A percentile compares a stretch with the other conserved stretches of the same genome.
These are phyloP conservation scores for Globisporangium barbulae DNA, from an alignment of 352 stramenopile genomes.

Conservation along the genomic window DNA sequence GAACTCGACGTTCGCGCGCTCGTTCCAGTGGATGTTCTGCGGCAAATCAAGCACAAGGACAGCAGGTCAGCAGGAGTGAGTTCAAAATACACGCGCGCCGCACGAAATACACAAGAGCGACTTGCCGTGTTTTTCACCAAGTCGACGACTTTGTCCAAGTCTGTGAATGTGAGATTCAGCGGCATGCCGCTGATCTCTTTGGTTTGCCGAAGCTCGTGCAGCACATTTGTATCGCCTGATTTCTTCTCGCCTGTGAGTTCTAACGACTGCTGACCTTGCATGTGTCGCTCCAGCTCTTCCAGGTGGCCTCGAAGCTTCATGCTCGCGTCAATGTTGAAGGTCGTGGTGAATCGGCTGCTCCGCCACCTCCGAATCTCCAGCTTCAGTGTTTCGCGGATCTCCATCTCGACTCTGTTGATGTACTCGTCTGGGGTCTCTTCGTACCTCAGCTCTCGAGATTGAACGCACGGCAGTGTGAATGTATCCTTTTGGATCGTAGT, in stretches of 20 bases:
- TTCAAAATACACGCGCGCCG: not conserved
- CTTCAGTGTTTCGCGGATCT: slow-evolving; percentile 84
- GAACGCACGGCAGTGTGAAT: slow-evolving; percentile 38
- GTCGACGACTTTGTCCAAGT: slow-evolving; percentile 73
- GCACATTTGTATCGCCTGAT: slow-evolving; percentile 8
- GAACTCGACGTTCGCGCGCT: slow-evolving; percentile 87
- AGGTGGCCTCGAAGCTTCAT: slow-evolving; percentile 77
- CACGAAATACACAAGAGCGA: slow-evolving; percentile 16
- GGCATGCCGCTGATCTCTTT: slow-evolving; percentile 77
- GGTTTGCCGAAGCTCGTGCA: slow-evolving; percentile 34
- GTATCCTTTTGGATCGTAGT: slow-evolving; percentile 21
- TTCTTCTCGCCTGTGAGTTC: not conserved
- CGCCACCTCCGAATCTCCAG: slow-evolving; percentile 88
- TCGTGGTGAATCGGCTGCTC: slow-evolving; percentile 72
- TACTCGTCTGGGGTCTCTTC: slow-evolving; percentile 45
- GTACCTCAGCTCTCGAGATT: slow-evolving; percentile 62
- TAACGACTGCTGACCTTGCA: slow-evolving; percentile 14
- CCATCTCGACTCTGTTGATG: slow-evolving; percentile 65
- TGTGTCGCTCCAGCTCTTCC: slow-evolving; percentile 57
- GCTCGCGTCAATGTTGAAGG: slow-evolving; percentile 84
- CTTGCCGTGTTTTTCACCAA: slow-evolving; percentile 83
- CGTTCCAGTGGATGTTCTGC: slow-evolving; percentile 88
- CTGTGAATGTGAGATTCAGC: slow-evolving; percentile 87
- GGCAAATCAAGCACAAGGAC: slow-evolving; percentile 10
- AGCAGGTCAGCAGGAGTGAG: slow-evolving; percentile 6